Conservation (phyloP, 192 early-diverging fungal genomes). For the Linderina pennispora region DNA sequence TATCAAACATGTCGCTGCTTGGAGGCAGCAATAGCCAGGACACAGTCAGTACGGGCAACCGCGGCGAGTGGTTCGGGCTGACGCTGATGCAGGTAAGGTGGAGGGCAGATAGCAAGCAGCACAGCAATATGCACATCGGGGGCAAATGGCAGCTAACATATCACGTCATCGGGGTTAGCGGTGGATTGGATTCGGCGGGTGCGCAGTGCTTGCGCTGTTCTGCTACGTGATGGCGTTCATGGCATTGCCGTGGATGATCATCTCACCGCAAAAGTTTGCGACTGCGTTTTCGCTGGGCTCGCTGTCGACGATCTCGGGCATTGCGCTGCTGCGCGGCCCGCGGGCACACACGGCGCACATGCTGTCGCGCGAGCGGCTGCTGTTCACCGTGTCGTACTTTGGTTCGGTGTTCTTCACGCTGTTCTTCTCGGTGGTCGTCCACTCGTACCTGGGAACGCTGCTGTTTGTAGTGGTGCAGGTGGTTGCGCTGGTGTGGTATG, state of each 20-base stretch:
- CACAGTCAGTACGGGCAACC: slow-evolving; percentile 1
- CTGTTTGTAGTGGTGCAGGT: slow-evolving; percentile 74
- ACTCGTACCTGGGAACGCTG: slow-evolving; percentile 72
- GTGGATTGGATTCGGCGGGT: slow-evolving; percentile 45
- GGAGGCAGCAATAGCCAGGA: slow-evolving; percentile 8
- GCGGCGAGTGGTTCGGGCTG: slow-evolving; percentile 48
- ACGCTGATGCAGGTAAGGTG: slow-evolving; percentile 28
- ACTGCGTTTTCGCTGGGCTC: slow-evolving; percentile 72
- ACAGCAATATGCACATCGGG: not conserved
- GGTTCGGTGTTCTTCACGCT: slow-evolving; percentile 79
- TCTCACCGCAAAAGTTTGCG: slow-evolving; percentile 71
- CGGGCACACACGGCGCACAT: slow-evolving; percentile 74
- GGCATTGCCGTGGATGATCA: slow-evolving; percentile 54
- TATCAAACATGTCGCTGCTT: slow-evolving; percentile 19
- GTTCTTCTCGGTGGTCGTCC: slow-evolving; percentile 68
- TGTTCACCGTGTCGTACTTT: slow-evolving; percentile 77
- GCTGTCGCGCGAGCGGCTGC: slow-evolving; percentile 67
- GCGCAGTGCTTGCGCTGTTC: slow-evolving; percentile 43
- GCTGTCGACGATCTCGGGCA: slow-evolving; percentile 27
- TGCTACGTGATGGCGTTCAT: slow-evolving; percentile 52
- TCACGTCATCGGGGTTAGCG: slow-evolving; percentile 3
- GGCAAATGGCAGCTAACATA: not conserved
- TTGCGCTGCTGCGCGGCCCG: slow-evolving; percentile 79
- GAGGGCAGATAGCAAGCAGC: not conserved
- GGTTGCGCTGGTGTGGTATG: slow-evolving; percentile 73